These are phyloP conservation scores for Erythrobasidium yunnanense DNA, from an alignment of 768 basidiomycete genomes.

Conservation along the genomic window DNA sequence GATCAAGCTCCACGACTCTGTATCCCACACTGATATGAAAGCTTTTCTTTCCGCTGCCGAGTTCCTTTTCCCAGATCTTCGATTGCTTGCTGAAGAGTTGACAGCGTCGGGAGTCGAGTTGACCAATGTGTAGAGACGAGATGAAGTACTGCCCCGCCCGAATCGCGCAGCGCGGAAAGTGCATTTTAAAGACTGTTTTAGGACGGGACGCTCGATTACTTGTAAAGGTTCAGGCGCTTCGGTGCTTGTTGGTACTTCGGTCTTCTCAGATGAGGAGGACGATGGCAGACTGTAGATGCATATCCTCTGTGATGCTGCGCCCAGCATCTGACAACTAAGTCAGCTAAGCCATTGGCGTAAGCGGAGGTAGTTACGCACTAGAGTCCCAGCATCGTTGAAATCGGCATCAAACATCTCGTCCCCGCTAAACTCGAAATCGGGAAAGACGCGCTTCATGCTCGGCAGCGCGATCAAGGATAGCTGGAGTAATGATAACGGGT, in stretches of 20 bases:
- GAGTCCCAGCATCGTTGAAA: slow-evolving; percentile 58
- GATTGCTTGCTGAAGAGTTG: slow-evolving; percentile 47
- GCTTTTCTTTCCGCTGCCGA: slow-evolving; percentile 31
- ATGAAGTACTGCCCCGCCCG: slow-evolving; percentile 53
- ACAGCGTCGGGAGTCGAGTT: no score
- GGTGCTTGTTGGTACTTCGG: neutral
- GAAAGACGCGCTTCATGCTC: slow-evolving; percentile 46
- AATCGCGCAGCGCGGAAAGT: slow-evolving; percentile 36
- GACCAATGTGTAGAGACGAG: slow-evolving; percentile 57
- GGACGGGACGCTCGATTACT: slow-evolving; percentile 33
- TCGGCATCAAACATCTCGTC: slow-evolving; percentile 80
- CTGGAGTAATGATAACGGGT: no score
- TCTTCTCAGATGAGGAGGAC: neutral
- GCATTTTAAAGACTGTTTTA: slow-evolving; percentile 32
- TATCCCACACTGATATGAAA: slow-evolving; percentile 50
- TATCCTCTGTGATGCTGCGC: slow-evolving; percentile 30
- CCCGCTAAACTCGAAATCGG: slow-evolving; percentile 50
- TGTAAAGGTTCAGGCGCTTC: slow-evolving; percentile 28
- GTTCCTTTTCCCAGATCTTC: slow-evolving; percentile 48
- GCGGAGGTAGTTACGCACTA: slow-evolving; percentile 33
- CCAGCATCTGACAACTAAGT: slow-evolving; percentile 26
- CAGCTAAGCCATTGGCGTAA: neutral
- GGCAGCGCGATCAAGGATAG: slow-evolving; percentile 60
- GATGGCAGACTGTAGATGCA: slow-evolving; percentile 20
- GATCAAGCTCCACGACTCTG: slow-evolving; percentile 56